These are phyloP conservation scores for Penicillium oxalicum DNA, from an alignment of 2,329 filamentous ascomycete genomes.

Conservation along the genomic window DNA sequence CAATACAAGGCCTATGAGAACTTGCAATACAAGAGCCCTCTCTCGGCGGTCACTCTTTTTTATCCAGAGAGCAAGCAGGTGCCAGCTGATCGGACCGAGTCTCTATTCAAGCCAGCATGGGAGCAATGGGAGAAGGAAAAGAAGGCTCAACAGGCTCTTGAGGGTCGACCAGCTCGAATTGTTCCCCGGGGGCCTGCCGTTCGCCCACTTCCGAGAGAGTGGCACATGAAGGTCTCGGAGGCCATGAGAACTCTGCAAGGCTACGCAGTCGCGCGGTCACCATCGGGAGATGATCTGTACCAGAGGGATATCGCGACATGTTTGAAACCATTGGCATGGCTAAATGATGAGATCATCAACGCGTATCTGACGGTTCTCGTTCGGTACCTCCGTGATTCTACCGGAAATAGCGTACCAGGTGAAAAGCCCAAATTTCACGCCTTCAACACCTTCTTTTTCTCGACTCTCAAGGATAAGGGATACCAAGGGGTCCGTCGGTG, in stretches of 20 bases:
- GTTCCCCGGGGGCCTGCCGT: constrained; percentile 28
- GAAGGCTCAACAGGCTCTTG: constrained; percentile 15
- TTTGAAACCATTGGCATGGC: constrained; percentile 33
- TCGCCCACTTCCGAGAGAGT: constrained; percentile 30
- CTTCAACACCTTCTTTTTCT: constrained; percentile 43
- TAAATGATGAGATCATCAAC: constrained; percentile 46
- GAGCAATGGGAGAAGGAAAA: constrained; percentile 23
- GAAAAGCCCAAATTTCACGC: constrained; percentile 38
- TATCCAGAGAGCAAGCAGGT: constrained; percentile 16
- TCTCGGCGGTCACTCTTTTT: constrained; percentile 29
- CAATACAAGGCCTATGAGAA: constrained; percentile 11
- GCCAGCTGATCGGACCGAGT: constrained; percentile 24
- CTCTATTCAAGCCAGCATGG: constrained; percentile 26
- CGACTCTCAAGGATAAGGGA: constrained; percentile 37
- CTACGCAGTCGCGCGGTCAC: constrained; percentile 26
- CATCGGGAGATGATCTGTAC: constrained; percentile 33
- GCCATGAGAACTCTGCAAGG: constrained; percentile 24
- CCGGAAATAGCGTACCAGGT: constrained; percentile 30
- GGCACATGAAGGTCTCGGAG: constrained; percentile 30
- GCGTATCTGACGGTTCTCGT: constrained; percentile 40
- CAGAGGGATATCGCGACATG: constrained; percentile 35
- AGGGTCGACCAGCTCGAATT: constrained; percentile 16
- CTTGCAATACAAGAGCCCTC: constrained; percentile 19
- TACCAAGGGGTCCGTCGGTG: constrained; percentile 39
- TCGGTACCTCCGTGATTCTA: constrained; percentile 31